These are phyloP conservation scores for Fusarium illudens DNA, from an alignment of 2,329 filamentous ascomycete genomes.

Conservation along the genomic window DNA sequence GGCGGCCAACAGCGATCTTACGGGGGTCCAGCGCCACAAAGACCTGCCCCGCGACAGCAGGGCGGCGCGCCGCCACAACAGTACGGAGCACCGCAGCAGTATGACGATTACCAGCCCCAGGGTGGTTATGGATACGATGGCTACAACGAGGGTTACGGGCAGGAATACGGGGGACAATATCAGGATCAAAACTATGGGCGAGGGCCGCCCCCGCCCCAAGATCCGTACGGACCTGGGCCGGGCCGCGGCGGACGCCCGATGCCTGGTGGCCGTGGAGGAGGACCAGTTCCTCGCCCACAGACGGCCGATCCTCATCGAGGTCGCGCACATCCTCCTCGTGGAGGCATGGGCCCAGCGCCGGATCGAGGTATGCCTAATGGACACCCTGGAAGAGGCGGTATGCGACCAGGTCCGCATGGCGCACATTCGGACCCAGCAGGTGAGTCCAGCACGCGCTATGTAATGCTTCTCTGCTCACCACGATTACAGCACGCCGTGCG, in stretches of 20 bases:
- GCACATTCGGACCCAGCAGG: constrained; percentile 54
- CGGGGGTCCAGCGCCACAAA: constrained; percentile 55
- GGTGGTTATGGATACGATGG: constrained; percentile 57
- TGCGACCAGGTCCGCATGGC: constrained; percentile 52
- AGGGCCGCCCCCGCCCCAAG: constrained; percentile 53
- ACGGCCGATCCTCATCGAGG: constrained; percentile 50
- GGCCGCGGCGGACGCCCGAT: constrained; percentile 54
- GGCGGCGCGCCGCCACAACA: constrained; percentile 46
- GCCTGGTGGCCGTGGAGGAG: constrained; percentile 56
- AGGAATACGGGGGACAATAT: constrained; percentile 54
- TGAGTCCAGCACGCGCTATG: constrained; percentile 40
- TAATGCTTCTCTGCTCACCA: constrained; percentile 19
- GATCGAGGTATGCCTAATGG: constrained; percentile 39
- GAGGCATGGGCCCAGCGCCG: constrained; percentile 44
- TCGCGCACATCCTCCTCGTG: constrained; percentile 51
- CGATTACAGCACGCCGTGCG: constrained; percentile 42
- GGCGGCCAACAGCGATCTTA: constrained; percentile 59
- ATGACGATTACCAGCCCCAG: constrained; percentile 57
- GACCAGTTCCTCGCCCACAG: constrained; percentile 54
- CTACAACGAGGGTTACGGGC: constrained; percentile 52
- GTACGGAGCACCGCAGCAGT: constrained; percentile 51
- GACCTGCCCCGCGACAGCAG: constrained; percentile 51
- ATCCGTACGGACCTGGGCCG: constrained; percentile 54
- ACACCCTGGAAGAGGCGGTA: constrained; percentile 49
- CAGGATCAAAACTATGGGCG: constrained; percentile 57